These are phyloP conservation scores for Rhinocladiella mackenziei DNA, from an alignment of 2,329 filamentous ascomycete genomes.

Conservation along the genomic window DNA sequence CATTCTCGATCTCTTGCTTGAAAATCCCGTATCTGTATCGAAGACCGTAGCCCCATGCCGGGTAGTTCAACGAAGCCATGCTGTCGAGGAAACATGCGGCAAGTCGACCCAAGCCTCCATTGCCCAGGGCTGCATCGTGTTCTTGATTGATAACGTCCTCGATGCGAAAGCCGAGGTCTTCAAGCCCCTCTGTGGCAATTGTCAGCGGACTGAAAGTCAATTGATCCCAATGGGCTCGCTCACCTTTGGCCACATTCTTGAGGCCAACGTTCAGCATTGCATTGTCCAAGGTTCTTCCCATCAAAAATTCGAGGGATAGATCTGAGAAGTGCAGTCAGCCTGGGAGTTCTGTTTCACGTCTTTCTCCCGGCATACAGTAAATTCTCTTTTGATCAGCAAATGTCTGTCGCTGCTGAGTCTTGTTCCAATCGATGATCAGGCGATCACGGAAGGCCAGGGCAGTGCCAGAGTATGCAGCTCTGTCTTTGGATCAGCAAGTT, in stretches of 20 bases:
- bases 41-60: conserved; percentile 95
- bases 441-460: conserved; percentile 90
- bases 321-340: conserved; percentile 47
- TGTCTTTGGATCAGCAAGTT: conserved; percentile 30
- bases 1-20: conserved; percentile 98
- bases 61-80: conserved; percentile 87
- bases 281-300: conserved; percentile 95
- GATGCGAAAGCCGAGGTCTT: conserved; percentile 90
- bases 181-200: conserved; percentile 63
- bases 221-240: conserved; percentile 47
- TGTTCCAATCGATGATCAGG: conserved; percentile 94
- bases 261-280: conserved; percentile 93
- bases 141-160: conserved; percentile 94
- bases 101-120: conserved; percentile 88
- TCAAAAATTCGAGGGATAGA: conserved; percentile 92
- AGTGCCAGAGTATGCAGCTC: conserved; percentile 84
- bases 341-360: background rate
- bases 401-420: conserved; percentile 93
- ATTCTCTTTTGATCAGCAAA: conserved; percentile 86
- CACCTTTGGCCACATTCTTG: conserved; percentile 79
- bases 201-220: conserved; percentile 29
- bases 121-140: conserved; percentile 92
- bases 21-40: conserved; percentile 97
- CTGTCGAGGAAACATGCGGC: conserved; percentile 97
- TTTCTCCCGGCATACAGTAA: conserved; percentile 65